Conservation (phyloP, 495 filamentous ascomycete species). For the Hypoxylon fuscum region DNA sequence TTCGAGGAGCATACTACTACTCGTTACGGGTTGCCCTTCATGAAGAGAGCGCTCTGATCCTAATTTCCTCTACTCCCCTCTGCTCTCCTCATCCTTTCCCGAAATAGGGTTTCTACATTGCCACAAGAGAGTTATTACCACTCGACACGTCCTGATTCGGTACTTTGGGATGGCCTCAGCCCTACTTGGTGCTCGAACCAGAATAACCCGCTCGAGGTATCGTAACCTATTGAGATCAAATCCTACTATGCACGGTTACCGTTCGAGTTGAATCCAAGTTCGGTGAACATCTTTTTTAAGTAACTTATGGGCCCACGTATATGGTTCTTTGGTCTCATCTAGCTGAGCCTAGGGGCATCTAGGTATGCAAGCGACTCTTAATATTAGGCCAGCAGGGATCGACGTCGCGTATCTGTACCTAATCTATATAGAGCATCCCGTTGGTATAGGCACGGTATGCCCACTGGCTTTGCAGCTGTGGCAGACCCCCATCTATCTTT, state of each 20-base stretch:
- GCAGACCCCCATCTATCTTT: conserved; percentile 18
- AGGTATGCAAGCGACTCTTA: neutral
- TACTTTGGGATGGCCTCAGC: conserved; percentile 15
- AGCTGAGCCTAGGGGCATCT: neutral
- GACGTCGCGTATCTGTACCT: conserved; percentile 28
- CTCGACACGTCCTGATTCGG: conserved; percentile 1
- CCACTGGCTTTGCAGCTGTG: conserved; percentile 17
- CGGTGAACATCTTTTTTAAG: no score
- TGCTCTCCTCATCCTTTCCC: neutral
- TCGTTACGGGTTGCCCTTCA: conserved; percentile 28
- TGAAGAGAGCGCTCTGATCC: neutral
- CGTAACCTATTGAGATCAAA: neutral
- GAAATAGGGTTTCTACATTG: neutral
- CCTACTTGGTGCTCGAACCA: conserved; percentile 8
- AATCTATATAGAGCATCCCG: conserved; percentile 28
- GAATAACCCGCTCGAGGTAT: neutral
- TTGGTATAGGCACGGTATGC: conserved; percentile 20
- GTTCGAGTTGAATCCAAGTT: no score
- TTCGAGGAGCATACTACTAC: conserved; percentile 7
- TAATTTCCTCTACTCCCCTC: neutral
- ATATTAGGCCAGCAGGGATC: conserved; percentile 15
- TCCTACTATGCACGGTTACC: no score
- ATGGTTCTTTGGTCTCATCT: conserved; percentile 7
- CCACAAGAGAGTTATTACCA: conserved; percentile 3
- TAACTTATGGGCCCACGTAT: no score